Evolutionary conservation across 1,139 yeast species (phyloP), one percentile per base, ranked within the genome.

Genomic region (Suhomyces kunorum): DNA sequence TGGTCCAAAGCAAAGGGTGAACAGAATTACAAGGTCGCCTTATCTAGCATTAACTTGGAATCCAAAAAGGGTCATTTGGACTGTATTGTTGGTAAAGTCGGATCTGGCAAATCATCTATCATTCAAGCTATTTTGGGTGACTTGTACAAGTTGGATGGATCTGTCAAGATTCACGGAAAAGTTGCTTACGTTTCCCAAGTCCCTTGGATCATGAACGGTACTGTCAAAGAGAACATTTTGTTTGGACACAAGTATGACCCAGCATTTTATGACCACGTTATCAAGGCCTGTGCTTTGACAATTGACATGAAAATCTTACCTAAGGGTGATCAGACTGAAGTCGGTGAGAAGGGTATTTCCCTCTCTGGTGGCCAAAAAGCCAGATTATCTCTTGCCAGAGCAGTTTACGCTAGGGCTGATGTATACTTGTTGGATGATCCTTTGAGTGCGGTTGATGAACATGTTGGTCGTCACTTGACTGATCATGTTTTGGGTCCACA

Each of bases 291-390:
- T 73, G 96, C 96, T 5, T 74, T 92, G 54, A 65, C 74, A n/a
- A 51, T 55, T 34, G 98, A 92, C 65, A 74, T 92, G 50, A 77
- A 76, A 19, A 79, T 84, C 26, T 71, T 92, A 39, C 87, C 95
- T 3, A 87, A 87, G 57, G 97, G 98, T 36, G 98, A 92, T 60
- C 70, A 72, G 41, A 90, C 98, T 2, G 78, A 86, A 55, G 98
- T 92, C 37, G 98, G 98, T 48, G 98, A 92, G 66, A 92, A 90
- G 67, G 98, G 98, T 54, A 88, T 92, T 42, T 87, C 97, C 11
- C 72, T 92, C 43, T 87, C 96, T 35, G 98, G 98, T 45, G 98
- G 98, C 34, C 98, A 92, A 64, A 92, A 90, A 71, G 97, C 98
- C 1, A 81, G 98, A 64, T 69, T 92, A 38, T 81, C 95, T 2